A percentile compares a stretch with the other conserved stretches of the same genome.
Conservation (phyloP, 805 yeast genomes). For the Ogataea trehaloabstinens region DNA sequence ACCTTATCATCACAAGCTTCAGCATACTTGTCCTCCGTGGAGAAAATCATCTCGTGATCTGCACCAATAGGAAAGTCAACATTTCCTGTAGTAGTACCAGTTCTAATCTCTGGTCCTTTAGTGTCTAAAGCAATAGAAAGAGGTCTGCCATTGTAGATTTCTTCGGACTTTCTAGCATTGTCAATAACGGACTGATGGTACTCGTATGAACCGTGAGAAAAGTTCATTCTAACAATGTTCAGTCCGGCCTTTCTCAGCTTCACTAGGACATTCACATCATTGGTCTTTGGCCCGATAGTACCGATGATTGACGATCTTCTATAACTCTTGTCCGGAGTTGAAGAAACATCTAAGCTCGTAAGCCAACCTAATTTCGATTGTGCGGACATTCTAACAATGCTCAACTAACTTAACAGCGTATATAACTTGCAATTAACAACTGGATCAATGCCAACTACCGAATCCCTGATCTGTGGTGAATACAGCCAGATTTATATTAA, state of each 20-base stretch:
- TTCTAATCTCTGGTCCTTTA: slow-evolving; percentile 99
- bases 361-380: slow-evolving; percentile 73
- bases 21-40: slow-evolving; percentile 83
- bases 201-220: slow-evolving; percentile 97
- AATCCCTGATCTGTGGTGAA: no score
- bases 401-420: no score
- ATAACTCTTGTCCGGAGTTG: slow-evolving; percentile 71
- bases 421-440: no score
- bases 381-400: slow-evolving; percentile 17
- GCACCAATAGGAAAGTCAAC: slow-evolving; percentile 80
- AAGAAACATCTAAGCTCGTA: slow-evolving; percentile 67
- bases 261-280: slow-evolving; percentile 78
- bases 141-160: slow-evolving; percentile 90
- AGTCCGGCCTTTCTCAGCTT: slow-evolving; percentile 94
- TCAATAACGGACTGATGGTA: slow-evolving; percentile 97
- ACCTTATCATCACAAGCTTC: slow-evolving; percentile 69
- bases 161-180: slow-evolving; percentile 93
- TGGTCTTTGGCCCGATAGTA: slow-evolving; percentile 98
- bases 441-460: no score
- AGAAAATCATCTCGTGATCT: slow-evolving; percentile 86
- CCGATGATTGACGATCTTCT: slow-evolving; percentile 98
- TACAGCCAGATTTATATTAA: no score
- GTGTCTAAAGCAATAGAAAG: slow-evolving; percentile 98
- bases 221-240: slow-evolving; percentile 98
- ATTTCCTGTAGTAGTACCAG: slow-evolving; percentile 86